Percentiles rank a stretch among this genome's conserved stretches.
Conservation (phyloP, 2,329 filamentous ascomycete species). For the Magnaporthales sp. region DNA sequence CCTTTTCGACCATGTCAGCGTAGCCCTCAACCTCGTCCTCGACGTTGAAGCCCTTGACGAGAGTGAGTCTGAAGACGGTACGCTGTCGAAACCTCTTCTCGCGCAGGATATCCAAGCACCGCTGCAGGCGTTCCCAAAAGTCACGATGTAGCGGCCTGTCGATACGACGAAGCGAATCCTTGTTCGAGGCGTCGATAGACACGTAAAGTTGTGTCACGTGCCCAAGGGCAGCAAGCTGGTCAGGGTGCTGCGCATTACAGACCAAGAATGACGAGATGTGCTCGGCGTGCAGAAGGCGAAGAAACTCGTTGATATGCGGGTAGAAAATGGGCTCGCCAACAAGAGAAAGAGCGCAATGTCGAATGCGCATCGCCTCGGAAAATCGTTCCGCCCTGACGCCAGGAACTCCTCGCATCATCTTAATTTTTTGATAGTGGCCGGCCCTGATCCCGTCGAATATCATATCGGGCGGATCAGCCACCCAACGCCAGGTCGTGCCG, state of each 20-base stretch:
- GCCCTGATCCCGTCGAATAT: conserved; percentile 88
- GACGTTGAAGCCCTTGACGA: conserved; percentile 97
- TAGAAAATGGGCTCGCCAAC: conserved; percentile 99
- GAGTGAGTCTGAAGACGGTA: conserved; percentile 88
- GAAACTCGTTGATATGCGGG: conserved; percentile 90
- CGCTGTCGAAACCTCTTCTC: conserved; percentile 77
- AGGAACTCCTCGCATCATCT: conserved; percentile 89
- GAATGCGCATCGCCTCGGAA: conserved; percentile 83
- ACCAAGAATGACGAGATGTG: conserved; percentile 91
- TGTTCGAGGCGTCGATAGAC: conserved; percentile 89
- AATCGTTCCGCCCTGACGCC: conserved; percentile 89
- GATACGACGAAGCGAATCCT: conserved; percentile 77
- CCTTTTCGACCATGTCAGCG: conserved; percentile 77
- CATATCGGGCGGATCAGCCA: conserved; percentile 80
- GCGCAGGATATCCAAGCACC: conserved; percentile 81
- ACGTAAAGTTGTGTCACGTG: conserved; percentile 95
- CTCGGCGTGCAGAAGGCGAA: conserved; percentile 72
- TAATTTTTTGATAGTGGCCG: conserved; percentile 94
- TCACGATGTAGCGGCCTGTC: conserved; percentile 89
- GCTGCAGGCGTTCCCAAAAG: conserved; percentile 93
- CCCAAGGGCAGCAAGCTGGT: conserved; percentile 72
- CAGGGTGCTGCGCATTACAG: conserved; percentile 94
- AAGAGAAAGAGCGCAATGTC: conserved; percentile 84
- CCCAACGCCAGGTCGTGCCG: conserved; percentile 93
- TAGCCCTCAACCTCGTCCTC: conserved; percentile 90